Percentiles rank a stretch among this genome's conserved stretches.
These are phyloP conservation scores for Aphanomyces astaci DNA, from an alignment of 352 stramenopile genomes.

Conservation along the genomic window DNA sequence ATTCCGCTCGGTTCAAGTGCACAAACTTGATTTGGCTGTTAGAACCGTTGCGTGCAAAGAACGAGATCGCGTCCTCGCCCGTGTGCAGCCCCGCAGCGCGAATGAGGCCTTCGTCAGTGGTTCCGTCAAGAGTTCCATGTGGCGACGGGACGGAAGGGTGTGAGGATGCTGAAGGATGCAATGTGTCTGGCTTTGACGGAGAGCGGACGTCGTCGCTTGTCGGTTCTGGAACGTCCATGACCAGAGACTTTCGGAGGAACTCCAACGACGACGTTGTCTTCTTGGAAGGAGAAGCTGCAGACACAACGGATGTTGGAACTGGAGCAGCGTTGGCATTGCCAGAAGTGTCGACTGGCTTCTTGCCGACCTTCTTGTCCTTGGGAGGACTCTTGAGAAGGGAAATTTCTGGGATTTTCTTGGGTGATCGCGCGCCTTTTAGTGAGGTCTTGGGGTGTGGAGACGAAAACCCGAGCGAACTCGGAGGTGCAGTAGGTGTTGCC, in stretches of 20 bases:
- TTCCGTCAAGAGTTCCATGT: not conserved
- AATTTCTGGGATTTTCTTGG: constrained; percentile 15
- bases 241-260: constrained; percentile 16
- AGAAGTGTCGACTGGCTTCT: not conserved
- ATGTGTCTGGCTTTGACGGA: not conserved
- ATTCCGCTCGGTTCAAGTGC: constrained; percentile 79
- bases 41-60: constrained; percentile 88
- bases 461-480: constrained; percentile 8
- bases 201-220: not conserved
- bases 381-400: constrained; percentile 19
- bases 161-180: not conserved
- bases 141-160: no score
- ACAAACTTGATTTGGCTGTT: constrained; percentile 93
- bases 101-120: constrained; percentile 20
- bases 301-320: not conserved
- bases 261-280: constrained; percentile 3
- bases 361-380: constrained; percentile 4
- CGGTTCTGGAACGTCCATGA: not conserved
- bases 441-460: not conserved
- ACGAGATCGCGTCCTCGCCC: constrained; percentile 89
- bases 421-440: not conserved
- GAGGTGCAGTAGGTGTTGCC: not conserved
- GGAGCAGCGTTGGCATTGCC: not conserved
- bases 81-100: constrained; percentile 28
- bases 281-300: not conserved